Percentiles rank a stretch among this genome's conserved stretches.
Evolutionary conservation across 345 rosid genomes (phyloP).

Genomic region (Boechera retrofracta): DNA sequence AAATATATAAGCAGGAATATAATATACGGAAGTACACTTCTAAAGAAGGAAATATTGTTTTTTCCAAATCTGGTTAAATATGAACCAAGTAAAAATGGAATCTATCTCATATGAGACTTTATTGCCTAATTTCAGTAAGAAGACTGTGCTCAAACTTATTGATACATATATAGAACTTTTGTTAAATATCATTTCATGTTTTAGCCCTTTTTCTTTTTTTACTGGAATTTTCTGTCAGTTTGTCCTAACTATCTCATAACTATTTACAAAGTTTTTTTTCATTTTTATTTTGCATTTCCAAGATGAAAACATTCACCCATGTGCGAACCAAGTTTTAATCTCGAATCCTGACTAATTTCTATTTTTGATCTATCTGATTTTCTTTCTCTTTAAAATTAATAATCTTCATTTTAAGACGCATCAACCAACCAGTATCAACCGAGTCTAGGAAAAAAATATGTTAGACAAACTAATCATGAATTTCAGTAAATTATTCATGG

Average conservation of each 20-base stretch:
- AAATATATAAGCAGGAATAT: conserved; percentile 17
- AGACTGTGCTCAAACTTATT: neutral
- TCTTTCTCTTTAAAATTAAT: neutral
- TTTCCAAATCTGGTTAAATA: conserved; percentile 31
- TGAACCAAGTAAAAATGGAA: conserved; percentile 21
- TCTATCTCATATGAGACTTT: conserved; percentile 13
- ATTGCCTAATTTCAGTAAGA: conserved; percentile 33
- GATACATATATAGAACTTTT: neutral
- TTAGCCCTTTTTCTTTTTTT: conserved; percentile 15
- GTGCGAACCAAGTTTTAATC: conserved; percentile 19
- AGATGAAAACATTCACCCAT: conserved; percentile 21
- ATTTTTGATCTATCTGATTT: conserved; percentile 14
- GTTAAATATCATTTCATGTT: neutral
- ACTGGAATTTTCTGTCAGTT: neutral
- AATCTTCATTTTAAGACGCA: conserved; percentile 19
- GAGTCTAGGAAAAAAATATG: neutral
- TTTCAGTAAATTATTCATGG: neutral
- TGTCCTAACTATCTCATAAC: neutral
- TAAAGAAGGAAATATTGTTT: conserved; percentile 28
- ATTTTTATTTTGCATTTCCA: neutral
- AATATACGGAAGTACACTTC: conserved; percentile 14
- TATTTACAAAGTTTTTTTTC: neutral
- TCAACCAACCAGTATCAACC: neutral
- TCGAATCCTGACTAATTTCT: neutral
- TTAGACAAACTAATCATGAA: neutral